These are phyloP conservation scores for Aspergillus phoenicis DNA, from an alignment of 2,329 filamentous ascomycete genomes.

Conservation along the genomic window DNA sequence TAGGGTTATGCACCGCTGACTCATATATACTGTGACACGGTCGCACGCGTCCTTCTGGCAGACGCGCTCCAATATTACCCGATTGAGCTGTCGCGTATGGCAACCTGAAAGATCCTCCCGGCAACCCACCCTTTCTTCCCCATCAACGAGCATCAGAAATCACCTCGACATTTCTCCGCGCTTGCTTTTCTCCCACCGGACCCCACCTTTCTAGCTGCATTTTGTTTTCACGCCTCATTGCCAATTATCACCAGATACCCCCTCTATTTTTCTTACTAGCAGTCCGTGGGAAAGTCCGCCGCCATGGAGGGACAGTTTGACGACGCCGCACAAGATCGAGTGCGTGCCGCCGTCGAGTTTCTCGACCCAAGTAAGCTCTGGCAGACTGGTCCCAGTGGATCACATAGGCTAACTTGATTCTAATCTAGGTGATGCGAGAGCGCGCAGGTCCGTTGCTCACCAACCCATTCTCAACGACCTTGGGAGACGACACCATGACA, in stretches of 20 bases:
- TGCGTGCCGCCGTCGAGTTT: slow-evolving; percentile 87
- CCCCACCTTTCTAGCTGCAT: slow-evolving; percentile 17
- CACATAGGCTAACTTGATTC: slow-evolving; percentile 2
- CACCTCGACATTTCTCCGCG: slow-evolving; percentile 16
- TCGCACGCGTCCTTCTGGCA: slow-evolving; percentile 2
- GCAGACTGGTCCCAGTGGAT: background rate
- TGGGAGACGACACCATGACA: background rate
- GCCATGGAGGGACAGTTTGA: slow-evolving; percentile 75
- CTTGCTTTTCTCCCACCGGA: background rate
- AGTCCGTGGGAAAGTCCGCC: slow-evolving; percentile 20
- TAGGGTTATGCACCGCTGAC: slow-evolving; percentile 6
- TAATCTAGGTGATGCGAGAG: slow-evolving; percentile 56
- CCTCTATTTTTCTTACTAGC: background rate
- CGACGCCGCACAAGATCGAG: slow-evolving; percentile 79
- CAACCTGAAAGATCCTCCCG: slow-evolving; percentile 26
- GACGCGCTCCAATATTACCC: slow-evolving; percentile 40
- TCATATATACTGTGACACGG: slow-evolving; percentile 24
- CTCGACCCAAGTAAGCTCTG: slow-evolving; percentile 77
- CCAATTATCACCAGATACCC: slow-evolving; percentile 6
- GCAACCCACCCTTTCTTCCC: slow-evolving; percentile 23
- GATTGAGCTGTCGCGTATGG: slow-evolving; percentile 32
- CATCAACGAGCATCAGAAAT: slow-evolving; percentile 14
- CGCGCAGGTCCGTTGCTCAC: slow-evolving; percentile 51
- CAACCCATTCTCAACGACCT: background rate
- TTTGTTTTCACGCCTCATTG: slow-evolving; percentile 8